Evolutionary conservation across 1,284 basidiomycete genomes (phyloP), one percentile per base, ranked within the genome.

Genomic region (Coniferiporia sulphurascens): DNA sequence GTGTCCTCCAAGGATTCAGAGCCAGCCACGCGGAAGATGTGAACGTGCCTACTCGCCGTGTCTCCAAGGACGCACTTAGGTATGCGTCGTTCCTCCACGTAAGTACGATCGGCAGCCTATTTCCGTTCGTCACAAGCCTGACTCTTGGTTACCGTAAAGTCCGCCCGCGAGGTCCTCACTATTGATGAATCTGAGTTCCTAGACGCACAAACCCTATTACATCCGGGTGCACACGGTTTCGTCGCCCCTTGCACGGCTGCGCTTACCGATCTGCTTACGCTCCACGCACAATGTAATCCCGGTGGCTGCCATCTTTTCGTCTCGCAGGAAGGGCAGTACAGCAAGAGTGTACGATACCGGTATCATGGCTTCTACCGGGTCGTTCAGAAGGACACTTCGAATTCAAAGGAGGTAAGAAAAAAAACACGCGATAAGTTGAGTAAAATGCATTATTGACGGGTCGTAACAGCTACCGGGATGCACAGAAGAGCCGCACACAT

Each of bases 191-290:
- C 48, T 2, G 55, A 61, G 38, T 38, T 19, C 22, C 9, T 41
- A 8, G 12, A 21, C 36, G 35, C 8, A 15, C 53, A 13, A 7
- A 32, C 49, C 9, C 36, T 8, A 9, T 17, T 61, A n/a, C 19
- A 35, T 1, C 59, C 59, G 17, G 55, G 59, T 13, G 19, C n/a
- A 12, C 59, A 61, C 45, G 59, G 59, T 36, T 52, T 44, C 45
- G 44, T 56, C 1, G 36, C 51, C 9, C 53, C 59, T 10, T 15
- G 45, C n/a, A 13, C 48, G 38, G 7, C 17, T n/a, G 3, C 48
- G 8, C 32, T 50, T 8, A 12, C n/a, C 4, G 45, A 59, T 19
- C 15, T 36, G 15, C 46, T 59, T 17, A 27, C n/a, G 22, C 48
- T 21, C 6, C 49, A 55, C 19, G 53, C 41, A 8, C 10, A 35